Percentiles rank a stretch among this genome's conserved stretches.
These are phyloP conservation scores for Aspergillus aculeatus DNA, from an alignment of 2,329 filamentous ascomycete genomes.

Conservation along the genomic window DNA sequence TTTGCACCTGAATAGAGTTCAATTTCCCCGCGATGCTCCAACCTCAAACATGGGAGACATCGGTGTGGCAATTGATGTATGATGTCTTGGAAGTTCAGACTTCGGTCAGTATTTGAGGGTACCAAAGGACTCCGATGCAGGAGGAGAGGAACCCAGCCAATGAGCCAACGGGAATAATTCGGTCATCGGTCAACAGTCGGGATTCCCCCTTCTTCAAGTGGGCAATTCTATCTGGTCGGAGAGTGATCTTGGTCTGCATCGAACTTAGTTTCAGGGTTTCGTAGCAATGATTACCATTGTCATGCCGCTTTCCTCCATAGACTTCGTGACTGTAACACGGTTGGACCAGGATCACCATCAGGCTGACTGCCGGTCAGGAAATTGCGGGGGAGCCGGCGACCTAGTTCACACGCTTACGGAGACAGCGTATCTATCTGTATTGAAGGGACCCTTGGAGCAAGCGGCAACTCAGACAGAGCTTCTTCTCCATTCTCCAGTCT, in stretches of 20 bases:
- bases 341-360: neutral
- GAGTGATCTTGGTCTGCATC: neutral
- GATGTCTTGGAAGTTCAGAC: neutral
- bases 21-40: neutral
- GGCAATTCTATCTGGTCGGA: neutral
- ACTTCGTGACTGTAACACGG: neutral
- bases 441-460: neutral
- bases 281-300: neutral
- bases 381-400: neutral
- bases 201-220: neutral
- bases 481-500: neutral
- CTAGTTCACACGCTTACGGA: neutral
- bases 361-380: neutral
- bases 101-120: neutral
- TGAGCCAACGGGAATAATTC: neutral
- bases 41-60: neutral
- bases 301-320: neutral
- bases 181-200: constrained; percentile 4
- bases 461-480: constrained; percentile 1
- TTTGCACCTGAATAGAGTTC: neutral
- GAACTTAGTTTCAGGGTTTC: neutral
- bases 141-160: neutral
- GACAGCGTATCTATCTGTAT: neutral
- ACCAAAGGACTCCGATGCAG: constrained; percentile 1
- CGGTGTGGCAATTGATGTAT: neutral